These are phyloP conservation scores for Boletus mariae DNA, from an alignment of 1,284 basidiomycete species.

Conservation along the genomic window DNA sequence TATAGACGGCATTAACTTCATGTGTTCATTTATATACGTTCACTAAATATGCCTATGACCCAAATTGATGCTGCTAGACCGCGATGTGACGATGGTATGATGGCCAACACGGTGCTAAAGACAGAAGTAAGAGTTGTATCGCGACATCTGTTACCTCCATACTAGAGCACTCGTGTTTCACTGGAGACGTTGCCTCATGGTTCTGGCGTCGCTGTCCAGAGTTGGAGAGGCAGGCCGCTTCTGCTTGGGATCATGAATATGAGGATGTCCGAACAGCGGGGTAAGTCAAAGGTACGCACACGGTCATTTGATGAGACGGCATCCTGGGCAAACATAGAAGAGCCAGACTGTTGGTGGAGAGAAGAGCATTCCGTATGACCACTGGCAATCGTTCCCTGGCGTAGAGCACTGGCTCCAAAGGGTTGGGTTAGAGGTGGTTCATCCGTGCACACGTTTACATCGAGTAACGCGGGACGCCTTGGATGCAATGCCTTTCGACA, in stretches of 20 bases:
- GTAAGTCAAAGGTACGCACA: conserved; percentile 11
- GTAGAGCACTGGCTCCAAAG: conserved; percentile 39
- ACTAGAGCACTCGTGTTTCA: conserved; percentile 3
- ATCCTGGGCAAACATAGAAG: conserved; percentile 22
- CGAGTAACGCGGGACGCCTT: conserved; percentile 1
- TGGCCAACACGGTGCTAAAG: neutral
- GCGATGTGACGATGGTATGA: too few species aligned
- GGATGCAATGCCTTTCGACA: conserved; percentile 4
- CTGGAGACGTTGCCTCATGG: conserved; percentile 16
- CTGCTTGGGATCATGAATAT: conserved; percentile 6
- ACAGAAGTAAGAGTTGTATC: neutral
- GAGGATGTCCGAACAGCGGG: neutral
- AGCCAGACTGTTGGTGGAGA: neutral
- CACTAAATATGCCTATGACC: neutral
- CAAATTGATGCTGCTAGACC: too few species aligned
- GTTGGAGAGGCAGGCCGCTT: conserved; percentile 17
- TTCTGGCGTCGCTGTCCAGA: neutral
- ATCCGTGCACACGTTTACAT: neutral
- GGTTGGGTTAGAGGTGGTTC: conserved; percentile 37
- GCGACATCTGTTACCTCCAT: too few species aligned
- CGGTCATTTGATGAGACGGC: neutral
- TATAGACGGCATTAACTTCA: too few species aligned
- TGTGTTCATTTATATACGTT: conserved; percentile 3
- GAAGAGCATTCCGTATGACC: too few species aligned
- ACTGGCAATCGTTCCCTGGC: neutral